A percentile compares a stretch with the other conserved stretches of the same genome.
These are phyloP conservation scores for Daldinia caldariorum DNA, from an alignment of 495 filamentous ascomycete species.

Conservation along the genomic window DNA sequence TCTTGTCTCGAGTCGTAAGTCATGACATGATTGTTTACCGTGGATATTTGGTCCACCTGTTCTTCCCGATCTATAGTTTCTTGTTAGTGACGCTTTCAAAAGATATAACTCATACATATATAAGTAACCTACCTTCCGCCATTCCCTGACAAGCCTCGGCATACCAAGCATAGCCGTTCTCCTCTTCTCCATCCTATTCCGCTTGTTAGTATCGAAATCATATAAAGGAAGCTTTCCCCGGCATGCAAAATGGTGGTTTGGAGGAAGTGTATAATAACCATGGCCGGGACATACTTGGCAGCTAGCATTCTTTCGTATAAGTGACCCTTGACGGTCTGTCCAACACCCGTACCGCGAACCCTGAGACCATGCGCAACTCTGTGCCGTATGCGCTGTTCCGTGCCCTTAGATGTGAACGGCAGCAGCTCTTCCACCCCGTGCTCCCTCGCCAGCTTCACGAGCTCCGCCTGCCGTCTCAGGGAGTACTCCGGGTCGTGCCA, in stretches of 20 bases:
- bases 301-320: constrained; percentile 88
- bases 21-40: constrained; percentile 58
- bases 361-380: constrained; percentile 76
- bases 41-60: constrained; percentile 92
- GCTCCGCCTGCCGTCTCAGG: constrained; percentile 86
- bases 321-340: constrained; percentile 95
- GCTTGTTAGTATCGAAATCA: constrained; percentile 35
- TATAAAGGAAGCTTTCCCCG: neutral
- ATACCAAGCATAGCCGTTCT: constrained; percentile 93
- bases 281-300: constrained; percentile 63
- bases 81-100: constrained; percentile 28
- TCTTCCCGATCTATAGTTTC: constrained; percentile 75
- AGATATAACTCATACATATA: neutral
- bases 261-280: neutral
- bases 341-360: constrained; percentile 90
- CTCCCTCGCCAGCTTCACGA: constrained; percentile 84
- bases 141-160: constrained; percentile 86
- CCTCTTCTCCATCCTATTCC: constrained; percentile 79
- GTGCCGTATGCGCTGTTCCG: constrained; percentile 70
- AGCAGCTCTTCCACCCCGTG: constrained; percentile 86
- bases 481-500: constrained; percentile 86
- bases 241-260: neutral
- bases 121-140: constrained; percentile 81
- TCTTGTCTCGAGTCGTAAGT: constrained; percentile 21
- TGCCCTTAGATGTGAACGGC: constrained; percentile 79